A percentile compares a stretch with the other conserved stretches of the same genome.
Evolutionary conservation across 1,139 yeast genomes (phyloP).

Genomic region (Candida labiduridarum): DNA sequence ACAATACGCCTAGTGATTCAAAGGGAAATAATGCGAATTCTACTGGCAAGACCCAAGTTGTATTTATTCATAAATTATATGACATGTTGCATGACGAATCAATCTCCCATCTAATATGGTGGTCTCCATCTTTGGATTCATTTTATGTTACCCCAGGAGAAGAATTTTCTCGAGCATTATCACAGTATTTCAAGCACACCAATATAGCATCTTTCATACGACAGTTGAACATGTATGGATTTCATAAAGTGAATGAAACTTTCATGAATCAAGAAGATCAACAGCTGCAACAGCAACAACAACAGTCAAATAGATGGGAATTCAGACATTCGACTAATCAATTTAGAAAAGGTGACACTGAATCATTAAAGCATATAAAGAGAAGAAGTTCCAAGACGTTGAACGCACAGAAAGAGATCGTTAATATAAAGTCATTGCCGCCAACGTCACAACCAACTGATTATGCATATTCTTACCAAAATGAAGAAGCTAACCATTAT

Average conservation of each 20-base stretch:
- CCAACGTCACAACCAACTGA: conserved; percentile 27
- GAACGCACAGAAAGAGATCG: conserved; percentile 43
- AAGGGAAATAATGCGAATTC: conserved; percentile 5
- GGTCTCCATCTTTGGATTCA: conserved; percentile 41
- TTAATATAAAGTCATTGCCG: conserved; percentile 37
- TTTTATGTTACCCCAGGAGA: conserved; percentile 52
- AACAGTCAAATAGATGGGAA: conserved; percentile 52
- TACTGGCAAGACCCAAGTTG: conserved; percentile 48
- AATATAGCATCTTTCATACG: conserved; percentile 80
- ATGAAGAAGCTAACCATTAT: conserved; percentile 6
- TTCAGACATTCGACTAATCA: conserved; percentile 68
- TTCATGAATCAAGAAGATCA: conserved; percentile 24
- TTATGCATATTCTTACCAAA: conserved; percentile 6
- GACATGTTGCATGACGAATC: conserved; percentile 61
- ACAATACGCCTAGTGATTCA: background rate
- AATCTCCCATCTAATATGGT: conserved; percentile 50
- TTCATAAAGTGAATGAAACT: conserved; percentile 64
- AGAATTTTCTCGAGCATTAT: conserved; percentile 61
- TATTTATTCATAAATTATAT: conserved; percentile 64
- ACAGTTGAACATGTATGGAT: conserved; percentile 79
- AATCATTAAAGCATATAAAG: conserved; percentile 58
- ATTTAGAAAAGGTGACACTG: conserved; percentile 66
- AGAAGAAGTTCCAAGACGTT: conserved; percentile 63
- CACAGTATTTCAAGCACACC: conserved; percentile 74
- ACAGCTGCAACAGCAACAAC: conserved; percentile 11